Percentiles rank a stretch among this genome's conserved stretches.
These are phyloP conservation scores for Cladophialophora exuberans DNA, from an alignment of 2,329 filamentous ascomycete genomes.

Conservation along the genomic window DNA sequence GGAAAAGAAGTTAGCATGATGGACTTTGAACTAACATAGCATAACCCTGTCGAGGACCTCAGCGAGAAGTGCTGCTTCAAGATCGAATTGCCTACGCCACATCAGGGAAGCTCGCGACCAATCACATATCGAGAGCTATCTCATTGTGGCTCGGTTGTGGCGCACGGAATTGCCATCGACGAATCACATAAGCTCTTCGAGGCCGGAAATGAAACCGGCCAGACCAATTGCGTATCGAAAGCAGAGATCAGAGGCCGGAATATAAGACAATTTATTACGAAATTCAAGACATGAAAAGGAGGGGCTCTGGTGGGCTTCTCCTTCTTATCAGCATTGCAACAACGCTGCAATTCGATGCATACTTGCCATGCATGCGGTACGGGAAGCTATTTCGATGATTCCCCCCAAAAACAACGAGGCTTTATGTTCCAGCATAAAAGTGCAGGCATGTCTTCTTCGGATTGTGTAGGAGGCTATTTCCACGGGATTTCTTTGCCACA, in stretches of 20 bases:
- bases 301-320: slow-evolving; percentile 31
- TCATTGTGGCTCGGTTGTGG: neutral
- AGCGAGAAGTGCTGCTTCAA: too few relatives aligned
- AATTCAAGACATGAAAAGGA: slow-evolving; percentile 20
- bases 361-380: neutral
- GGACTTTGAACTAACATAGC: slow-evolving; percentile 19
- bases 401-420: too few relatives aligned
- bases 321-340: slow-evolving; percentile 11
- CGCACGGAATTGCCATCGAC: neutral
- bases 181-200: slow-evolving; percentile 4
- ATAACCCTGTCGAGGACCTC: neutral
- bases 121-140: too few relatives aligned
- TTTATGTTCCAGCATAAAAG: too few relatives aligned
- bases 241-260: slow-evolving; percentile 16
- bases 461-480: too few relatives aligned
- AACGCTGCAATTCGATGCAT: neutral
- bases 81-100: too few relatives aligned
- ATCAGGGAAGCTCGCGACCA: neutral
- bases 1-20: slow-evolving; percentile 1
- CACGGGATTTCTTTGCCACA: too few relatives aligned
- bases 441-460: too few relatives aligned
- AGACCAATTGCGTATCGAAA: slow-evolving; percentile 26
- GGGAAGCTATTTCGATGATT: neutral
- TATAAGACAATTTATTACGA: slow-evolving; percentile 22
- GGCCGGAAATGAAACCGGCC: slow-evolving; percentile 21